Percentiles rank a stretch among this genome's conserved stretches.
Conservation (phyloP, 176 grass and related monocot species). For the maize (Zea mays) region Zm-B73-REFERENCE-NAM-5.0 NC_050104.1:73419001-73419500, state of each 20-base stretch:
- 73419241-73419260: constrained; percentile 90
- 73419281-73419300: constrained; percentile 91
- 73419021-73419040: constrained; percentile 98
- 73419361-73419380: constrained; percentile 82
- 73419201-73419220: constrained; percentile 84
- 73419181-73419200: constrained; percentile 93
- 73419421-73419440: constrained; percentile 72
- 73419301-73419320: constrained; percentile 98
- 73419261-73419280: constrained; percentile 93
- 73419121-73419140: constrained; percentile 96
- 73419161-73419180: constrained; percentile 91
- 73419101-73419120: constrained; percentile 64
- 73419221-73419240: constrained; percentile 70
- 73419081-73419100: constrained; percentile 60
- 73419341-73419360: constrained; percentile 96
- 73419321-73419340: constrained; percentile 88
- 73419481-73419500: constrained; percentile 50
- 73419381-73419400: constrained; percentile 68
- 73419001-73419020: constrained; percentile 83
- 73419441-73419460: constrained; percentile 26
- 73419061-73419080: constrained; percentile 74
- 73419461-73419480: constrained; percentile 7
- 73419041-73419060: constrained; percentile 86
- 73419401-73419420: constrained; percentile 86
- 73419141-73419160: constrained; percentile 92